These are phyloP conservation scores for Scedosporium boydii DNA, from an alignment of 2,329 filamentous ascomycete genomes.

Conservation along the genomic window DNA sequence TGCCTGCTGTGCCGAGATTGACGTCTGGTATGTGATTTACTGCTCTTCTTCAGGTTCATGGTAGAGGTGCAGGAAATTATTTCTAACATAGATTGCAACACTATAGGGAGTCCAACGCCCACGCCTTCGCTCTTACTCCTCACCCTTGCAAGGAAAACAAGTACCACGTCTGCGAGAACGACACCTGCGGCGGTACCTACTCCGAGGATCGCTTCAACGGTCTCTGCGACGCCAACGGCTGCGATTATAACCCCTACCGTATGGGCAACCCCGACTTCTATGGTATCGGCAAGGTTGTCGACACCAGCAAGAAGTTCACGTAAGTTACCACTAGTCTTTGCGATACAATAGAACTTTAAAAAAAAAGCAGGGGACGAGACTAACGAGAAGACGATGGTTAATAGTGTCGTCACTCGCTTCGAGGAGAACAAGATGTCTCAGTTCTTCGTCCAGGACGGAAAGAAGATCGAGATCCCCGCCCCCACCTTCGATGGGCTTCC, in stretches of 20 bases:
- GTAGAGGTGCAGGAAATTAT: background rate
- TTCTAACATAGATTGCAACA: constrained; percentile 18
- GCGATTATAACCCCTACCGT: constrained; percentile 57
- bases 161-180: constrained; percentile 22
- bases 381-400: background rate
- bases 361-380: background rate
- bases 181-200: constrained; percentile 37
- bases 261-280: constrained; percentile 52
- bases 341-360: background rate
- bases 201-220: constrained; percentile 42
- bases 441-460: constrained; percentile 51
- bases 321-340: constrained; percentile 4
- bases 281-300: constrained; percentile 45
- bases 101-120: constrained; percentile 43
- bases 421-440: constrained; percentile 35
- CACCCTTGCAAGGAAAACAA: constrained; percentile 40
- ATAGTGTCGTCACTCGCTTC: constrained; percentile 54
- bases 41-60: background rate
- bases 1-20: constrained; percentile 54
- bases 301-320: constrained; percentile 47
- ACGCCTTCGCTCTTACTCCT: constrained; percentile 46
- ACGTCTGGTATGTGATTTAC: constrained; percentile 41
- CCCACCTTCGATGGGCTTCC: constrained; percentile 26
- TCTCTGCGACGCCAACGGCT: constrained; percentile 54
- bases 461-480: constrained; percentile 37